Conservation (phyloP, 495 filamentous ascomycete genomes). For the Penicillium antarcticum region DNA sequence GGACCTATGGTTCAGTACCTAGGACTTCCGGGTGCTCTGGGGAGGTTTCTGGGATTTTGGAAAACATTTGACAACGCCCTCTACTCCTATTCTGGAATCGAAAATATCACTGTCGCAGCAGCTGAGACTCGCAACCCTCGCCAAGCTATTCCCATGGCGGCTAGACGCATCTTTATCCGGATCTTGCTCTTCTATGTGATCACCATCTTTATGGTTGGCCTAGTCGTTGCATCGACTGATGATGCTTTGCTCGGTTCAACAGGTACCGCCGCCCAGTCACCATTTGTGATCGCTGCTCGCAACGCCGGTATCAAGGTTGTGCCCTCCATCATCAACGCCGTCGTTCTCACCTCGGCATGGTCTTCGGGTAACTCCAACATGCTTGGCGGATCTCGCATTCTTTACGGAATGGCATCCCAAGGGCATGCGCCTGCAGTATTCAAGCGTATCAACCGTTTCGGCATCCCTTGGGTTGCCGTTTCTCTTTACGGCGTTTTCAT, state of each 20-base stretch:
- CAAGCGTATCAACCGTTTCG: slow-evolving; percentile 54
- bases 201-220: slow-evolving; percentile 38
- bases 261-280: slow-evolving; percentile 38
- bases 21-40: slow-evolving; percentile 12
- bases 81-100: slow-evolving; percentile 54
- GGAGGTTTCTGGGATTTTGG: slow-evolving; percentile 49
- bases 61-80: slow-evolving; percentile 52
- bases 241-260: slow-evolving; percentile 37
- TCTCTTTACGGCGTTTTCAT: slow-evolving; percentile 47
- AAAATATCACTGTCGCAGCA: slow-evolving; percentile 47
- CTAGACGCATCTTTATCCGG: slow-evolving; percentile 37
- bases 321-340: slow-evolving; percentile 50
- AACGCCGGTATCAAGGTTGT: slow-evolving; percentile 35
- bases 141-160: slow-evolving; percentile 36
- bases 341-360: slow-evolving; percentile 43
- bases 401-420: slow-evolving; percentile 42
- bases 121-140: slow-evolving; percentile 39
- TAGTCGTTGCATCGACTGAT: slow-evolving; percentile 47
- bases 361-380: slow-evolving; percentile 47
- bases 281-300: slow-evolving; percentile 52
- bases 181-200: slow-evolving; percentile 42
- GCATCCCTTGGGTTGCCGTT: slow-evolving; percentile 54
- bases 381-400: slow-evolving; percentile 42
- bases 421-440: slow-evolving; percentile 41
- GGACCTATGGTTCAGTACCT: slow-evolving; percentile 24